phyloP scores from a whole-genome alignment of 192 early-diverging fungal genomes.

The Coemansia sp. region DNA sequence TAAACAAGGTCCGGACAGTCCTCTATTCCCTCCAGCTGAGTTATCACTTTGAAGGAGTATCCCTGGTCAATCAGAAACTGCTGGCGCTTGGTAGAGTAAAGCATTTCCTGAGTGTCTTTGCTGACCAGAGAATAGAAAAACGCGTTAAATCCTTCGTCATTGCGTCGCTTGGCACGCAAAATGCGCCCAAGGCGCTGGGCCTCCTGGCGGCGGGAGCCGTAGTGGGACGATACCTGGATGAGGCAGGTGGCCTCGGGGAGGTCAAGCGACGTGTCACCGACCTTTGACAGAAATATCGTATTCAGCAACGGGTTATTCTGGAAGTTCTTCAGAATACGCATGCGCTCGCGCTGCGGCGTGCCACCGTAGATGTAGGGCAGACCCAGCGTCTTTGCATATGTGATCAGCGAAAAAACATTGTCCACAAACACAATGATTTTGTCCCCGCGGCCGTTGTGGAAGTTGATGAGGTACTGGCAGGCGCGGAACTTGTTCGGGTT shows the following conservation, averaged over 20 bases:
- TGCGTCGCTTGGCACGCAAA: conserved; percentile 89
- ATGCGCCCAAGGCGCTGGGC: conserved; percentile 95
- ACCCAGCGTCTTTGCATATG: conserved; percentile 81
- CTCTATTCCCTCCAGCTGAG: conserved; percentile 90
- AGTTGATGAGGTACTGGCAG: conserved; percentile 94
- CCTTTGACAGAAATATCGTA: conserved; percentile 86
- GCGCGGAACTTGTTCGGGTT: conserved; percentile 98
- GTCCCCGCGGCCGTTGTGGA: conserved; percentile 90
- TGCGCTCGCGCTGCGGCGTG: conserved; percentile 84
- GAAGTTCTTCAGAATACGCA: conserved; percentile 91
- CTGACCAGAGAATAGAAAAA: conserved; percentile 99
- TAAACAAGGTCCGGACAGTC: conserved; percentile 75
- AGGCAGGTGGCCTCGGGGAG: conserved; percentile 96
- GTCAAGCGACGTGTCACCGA: conserved; percentile 99
- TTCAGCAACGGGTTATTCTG: conserved; percentile 87
- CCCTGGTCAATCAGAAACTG: conserved; percentile 99
- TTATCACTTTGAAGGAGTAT: conserved; percentile 99
- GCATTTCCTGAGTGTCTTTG: conserved; percentile 98
- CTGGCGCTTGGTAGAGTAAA: conserved; percentile 95
- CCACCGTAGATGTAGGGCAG: conserved; percentile 91
- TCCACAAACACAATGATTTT: conserved; percentile 99
- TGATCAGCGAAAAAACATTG: conserved; percentile 91
- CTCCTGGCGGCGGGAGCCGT: conserved; percentile 96
- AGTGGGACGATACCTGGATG: conserved; percentile 98
- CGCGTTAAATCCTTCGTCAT: conserved; percentile 92